These are phyloP conservation scores for Pseudogymnoascus sp. DNA, from an alignment of 2,329 filamentous ascomycete species.

Conservation along the genomic window DNA sequence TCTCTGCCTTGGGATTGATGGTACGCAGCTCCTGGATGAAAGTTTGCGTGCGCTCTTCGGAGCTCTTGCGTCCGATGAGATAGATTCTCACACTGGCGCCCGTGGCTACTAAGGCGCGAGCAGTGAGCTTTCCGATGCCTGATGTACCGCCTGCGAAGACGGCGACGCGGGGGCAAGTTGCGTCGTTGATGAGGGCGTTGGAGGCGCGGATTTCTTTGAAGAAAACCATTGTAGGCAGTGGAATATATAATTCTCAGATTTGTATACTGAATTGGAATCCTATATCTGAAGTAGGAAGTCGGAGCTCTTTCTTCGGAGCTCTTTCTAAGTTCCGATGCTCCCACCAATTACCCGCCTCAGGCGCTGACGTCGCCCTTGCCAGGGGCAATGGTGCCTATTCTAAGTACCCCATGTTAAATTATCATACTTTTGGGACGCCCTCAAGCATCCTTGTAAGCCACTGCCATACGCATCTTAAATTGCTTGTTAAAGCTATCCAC, in stretches of 20 bases:
- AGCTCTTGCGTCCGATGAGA: slow-evolving; percentile 36
- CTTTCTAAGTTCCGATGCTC: not conserved
- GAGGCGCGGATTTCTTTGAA: not conserved
- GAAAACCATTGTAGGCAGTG: not conserved
- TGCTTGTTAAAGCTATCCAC: no score
- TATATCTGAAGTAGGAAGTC: not conserved
- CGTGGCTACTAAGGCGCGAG: slow-evolving; percentile 35
- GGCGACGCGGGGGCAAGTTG: slow-evolving; percentile 20
- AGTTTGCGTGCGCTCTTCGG: slow-evolving; percentile 25
- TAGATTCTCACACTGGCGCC: slow-evolving; percentile 37
- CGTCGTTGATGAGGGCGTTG: slow-evolving; percentile 12
- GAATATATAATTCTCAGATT: not conserved
- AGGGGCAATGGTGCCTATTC: no score
- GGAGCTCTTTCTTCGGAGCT: not conserved
- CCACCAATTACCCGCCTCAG: not conserved
- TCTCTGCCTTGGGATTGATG: slow-evolving; percentile 33
- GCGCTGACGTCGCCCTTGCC: not conserved
- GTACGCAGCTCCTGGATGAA: slow-evolving; percentile 30
- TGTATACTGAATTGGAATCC: not conserved
- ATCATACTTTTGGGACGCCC: no score
- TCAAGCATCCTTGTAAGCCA: no score
- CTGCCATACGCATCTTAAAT: no score
- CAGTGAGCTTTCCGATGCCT: slow-evolving; percentile 40
- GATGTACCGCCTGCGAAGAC: slow-evolving; percentile 45
- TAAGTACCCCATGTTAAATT: no score